Conservation (phyloP, 1,284 basidiomycete species). For the Puccinia hordei region DNA sequence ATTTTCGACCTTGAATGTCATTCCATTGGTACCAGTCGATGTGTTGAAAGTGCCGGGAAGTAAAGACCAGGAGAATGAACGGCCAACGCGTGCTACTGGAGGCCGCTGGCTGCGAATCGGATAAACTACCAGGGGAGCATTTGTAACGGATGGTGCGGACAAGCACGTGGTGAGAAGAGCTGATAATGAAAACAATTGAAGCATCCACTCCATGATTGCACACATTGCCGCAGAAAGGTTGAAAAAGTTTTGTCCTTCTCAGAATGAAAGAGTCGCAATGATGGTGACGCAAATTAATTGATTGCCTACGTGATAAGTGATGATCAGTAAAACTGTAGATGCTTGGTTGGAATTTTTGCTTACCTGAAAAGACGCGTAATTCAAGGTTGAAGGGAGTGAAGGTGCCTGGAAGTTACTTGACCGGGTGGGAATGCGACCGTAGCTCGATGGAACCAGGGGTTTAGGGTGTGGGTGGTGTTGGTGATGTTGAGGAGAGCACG, state of each 20-base stretch:
- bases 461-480: neutral
- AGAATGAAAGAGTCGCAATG: neutral
- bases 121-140: constrained; percentile 50
- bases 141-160: constrained; percentile 18
- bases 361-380: constrained; percentile 6
- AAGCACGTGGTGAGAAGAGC: constrained; percentile 18
- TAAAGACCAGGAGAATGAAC: constrained; percentile 56
- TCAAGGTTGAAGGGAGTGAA: neutral
- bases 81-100: constrained; percentile 55
- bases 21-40: constrained; percentile 51
- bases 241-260: neutral
- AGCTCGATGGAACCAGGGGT: neutral
- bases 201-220: neutral
- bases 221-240: neutral
- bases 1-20: constrained; percentile 52
- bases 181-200: constrained; percentile 1
- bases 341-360: neutral
- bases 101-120: constrained; percentile 55
- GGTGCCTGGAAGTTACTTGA: neutral
- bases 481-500: neutral
- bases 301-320: neutral
- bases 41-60: constrained; percentile 54
- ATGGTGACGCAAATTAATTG: neutral
- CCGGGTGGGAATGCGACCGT: neutral
- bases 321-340: neutral